Conservation (phyloP, 1,284 basidiomycete species). For the Apiotrichum mycotoxinovorans region DNA sequence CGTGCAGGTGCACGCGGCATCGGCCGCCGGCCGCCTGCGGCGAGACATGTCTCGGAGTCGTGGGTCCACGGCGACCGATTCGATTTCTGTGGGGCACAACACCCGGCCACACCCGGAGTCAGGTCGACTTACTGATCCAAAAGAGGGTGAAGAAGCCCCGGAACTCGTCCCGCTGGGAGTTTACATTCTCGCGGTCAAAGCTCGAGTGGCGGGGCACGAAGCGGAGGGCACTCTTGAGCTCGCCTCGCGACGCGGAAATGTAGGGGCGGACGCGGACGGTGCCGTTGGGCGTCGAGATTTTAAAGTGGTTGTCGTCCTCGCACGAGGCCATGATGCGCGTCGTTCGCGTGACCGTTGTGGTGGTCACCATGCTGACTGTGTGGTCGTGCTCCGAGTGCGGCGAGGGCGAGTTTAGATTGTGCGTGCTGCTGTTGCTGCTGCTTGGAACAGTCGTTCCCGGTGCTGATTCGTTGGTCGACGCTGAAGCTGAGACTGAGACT, state of each 20-base stretch:
- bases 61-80: too few relatives aligned
- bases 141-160: conserved; percentile 91
- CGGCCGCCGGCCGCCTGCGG: too few relatives aligned
- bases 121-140: conserved; percentile 57
- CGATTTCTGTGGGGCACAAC: background rate
- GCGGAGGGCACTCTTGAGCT: conserved; percentile 62
- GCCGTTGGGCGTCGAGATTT: conserved; percentile 39
- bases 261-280: conserved; percentile 43
- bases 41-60: too few relatives aligned
- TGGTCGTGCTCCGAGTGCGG: background rate
- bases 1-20: too few relatives aligned
- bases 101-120: background rate
- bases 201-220: conserved; percentile 78
- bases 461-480: too few relatives aligned
- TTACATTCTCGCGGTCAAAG: conserved; percentile 76
- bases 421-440: background rate
- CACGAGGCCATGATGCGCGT: background rate
- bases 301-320: background rate
- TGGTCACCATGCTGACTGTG: conserved; percentile 3
- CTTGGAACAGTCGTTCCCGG: too few relatives aligned
- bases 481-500: too few relatives aligned
- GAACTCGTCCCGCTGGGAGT: conserved; percentile 72
- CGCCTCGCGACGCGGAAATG: conserved; percentile 38
- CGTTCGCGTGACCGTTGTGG: conserved; percentile 1
- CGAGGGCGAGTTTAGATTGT: background rate